Percentiles rank a stretch among this genome's conserved stretches.
phyloP scores from a whole-genome alignment of 1,284 basidiomycete species.

The Ceratobasidium papillatum region DNA sequence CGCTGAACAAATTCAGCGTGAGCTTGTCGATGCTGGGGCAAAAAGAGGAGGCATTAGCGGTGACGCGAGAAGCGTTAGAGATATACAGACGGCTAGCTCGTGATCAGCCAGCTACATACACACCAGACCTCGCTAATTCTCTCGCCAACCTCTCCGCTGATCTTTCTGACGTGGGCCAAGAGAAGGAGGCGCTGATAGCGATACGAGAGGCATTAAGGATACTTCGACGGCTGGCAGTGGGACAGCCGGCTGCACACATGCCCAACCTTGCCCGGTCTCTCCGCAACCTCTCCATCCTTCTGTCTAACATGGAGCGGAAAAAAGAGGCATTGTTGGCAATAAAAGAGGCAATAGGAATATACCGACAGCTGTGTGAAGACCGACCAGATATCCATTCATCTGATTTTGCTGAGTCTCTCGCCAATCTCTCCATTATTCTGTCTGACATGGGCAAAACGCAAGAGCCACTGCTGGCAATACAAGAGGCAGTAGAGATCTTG shows the following conservation, averaged over 20 bases:
- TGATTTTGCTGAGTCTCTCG: background rate
- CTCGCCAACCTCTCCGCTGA: background rate
- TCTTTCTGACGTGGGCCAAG: conserved; percentile 11
- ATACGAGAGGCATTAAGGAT: conserved; percentile 1
- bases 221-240: background rate
- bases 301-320: background rate
- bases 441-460: background rate
- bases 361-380: background rate
- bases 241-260: background rate
- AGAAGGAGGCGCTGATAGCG: conserved; percentile 5
- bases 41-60: background rate
- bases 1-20: background rate
- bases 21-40: background rate
- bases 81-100: background rate
- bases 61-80: background rate
- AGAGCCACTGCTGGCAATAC: background rate
- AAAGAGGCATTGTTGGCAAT: background rate
- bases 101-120: background rate
- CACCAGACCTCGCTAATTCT: background rate
- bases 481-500: conserved; percentile 2
- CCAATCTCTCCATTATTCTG: background rate
- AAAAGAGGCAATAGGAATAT: background rate
- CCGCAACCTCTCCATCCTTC: background rate
- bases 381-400: background rate
- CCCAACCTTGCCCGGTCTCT: conserved; percentile 6